These are phyloP conservation scores for Neofusicoccum sp. DNA, from an alignment of 2,329 filamentous ascomycete species.

Conservation along the genomic window DNA sequence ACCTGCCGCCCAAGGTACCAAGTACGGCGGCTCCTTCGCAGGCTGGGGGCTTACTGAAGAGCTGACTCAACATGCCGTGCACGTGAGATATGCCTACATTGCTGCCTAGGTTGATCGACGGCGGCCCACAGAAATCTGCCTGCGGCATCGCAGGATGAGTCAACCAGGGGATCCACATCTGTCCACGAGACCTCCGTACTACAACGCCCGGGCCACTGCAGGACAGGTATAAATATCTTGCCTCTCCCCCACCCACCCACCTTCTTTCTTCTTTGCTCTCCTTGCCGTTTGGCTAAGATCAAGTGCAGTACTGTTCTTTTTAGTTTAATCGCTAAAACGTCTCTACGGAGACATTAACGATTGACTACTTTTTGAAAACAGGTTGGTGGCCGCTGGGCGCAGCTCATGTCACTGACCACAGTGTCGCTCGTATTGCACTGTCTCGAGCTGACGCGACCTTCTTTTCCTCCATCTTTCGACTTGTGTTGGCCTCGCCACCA, in stretches of 20 bases:
- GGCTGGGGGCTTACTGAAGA: no score
- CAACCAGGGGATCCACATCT: neutral
- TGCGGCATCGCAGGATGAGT: neutral
- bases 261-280: neutral
- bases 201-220: neutral
- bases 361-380: neutral
- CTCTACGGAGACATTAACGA: neutral
- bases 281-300: neutral
- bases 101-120: neutral
- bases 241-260: neutral
- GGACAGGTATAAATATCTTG: neutral
- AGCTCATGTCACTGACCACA: neutral
- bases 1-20: no score
- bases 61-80: no score
- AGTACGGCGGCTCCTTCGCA: no score
- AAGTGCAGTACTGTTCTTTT: neutral
- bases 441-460: neutral
- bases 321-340: neutral
- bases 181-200: neutral
- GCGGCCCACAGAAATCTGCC: neutral
- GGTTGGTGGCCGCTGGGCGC: neutral
- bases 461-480: neutral
- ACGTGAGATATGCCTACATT: neutral
- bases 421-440: neutral
- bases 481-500: no score